These are phyloP conservation scores for Dendrostoma leiphaemia DNA, from an alignment of 2,329 filamentous ascomycete species.

Conservation along the genomic window DNA sequence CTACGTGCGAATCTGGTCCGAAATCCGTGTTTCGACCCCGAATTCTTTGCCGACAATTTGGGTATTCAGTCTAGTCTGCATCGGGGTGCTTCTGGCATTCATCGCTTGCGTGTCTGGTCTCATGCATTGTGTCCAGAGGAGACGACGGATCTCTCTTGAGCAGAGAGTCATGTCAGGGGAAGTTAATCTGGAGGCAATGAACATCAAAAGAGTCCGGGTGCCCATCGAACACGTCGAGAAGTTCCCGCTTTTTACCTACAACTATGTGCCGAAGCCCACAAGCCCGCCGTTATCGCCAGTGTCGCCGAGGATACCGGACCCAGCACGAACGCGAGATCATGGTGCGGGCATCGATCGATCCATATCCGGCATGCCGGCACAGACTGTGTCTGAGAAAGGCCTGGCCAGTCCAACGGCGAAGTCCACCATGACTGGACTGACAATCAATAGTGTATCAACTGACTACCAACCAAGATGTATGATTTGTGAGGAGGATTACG, in stretches of 20 bases:
- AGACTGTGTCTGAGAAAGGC: slow-evolving; percentile 22
- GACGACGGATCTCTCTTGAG: slow-evolving; percentile 65
- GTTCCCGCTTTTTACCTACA: slow-evolving; percentile 79
- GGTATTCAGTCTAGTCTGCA: slow-evolving; percentile 72
- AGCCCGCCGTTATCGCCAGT: slow-evolving; percentile 36
- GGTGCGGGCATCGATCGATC: slow-evolving; percentile 5
- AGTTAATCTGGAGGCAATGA: slow-evolving; percentile 81
- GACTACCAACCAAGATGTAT: slow-evolving; percentile 79
- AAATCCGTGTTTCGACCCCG: slow-evolving; percentile 46
- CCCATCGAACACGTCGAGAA: slow-evolving; percentile 68
- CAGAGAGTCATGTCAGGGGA: slow-evolving; percentile 74
- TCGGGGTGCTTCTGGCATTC: slow-evolving; percentile 68
- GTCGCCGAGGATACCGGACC: slow-evolving; percentile 25
- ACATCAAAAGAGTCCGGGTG: slow-evolving; percentile 78
- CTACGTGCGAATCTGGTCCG: slow-evolving; percentile 60
- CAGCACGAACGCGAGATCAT: slow-evolving; percentile 6
- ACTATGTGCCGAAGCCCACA: slow-evolving; percentile 46
- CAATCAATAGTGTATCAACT: slow-evolving; percentile 40
- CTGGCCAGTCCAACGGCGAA: slow-evolving; percentile 21
- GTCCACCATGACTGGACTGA: slow-evolving; percentile 19
- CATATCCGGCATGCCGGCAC: too few species aligned
- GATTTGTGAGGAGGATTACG: slow-evolving; percentile 86
- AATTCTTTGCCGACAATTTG: slow-evolving; percentile 69
- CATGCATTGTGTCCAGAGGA: slow-evolving; percentile 77
- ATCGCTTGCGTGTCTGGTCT: slow-evolving; percentile 64